Conservation (phyloP, 2,329 filamentous ascomycete genomes). For the Lecanicillium sp. region DNA sequence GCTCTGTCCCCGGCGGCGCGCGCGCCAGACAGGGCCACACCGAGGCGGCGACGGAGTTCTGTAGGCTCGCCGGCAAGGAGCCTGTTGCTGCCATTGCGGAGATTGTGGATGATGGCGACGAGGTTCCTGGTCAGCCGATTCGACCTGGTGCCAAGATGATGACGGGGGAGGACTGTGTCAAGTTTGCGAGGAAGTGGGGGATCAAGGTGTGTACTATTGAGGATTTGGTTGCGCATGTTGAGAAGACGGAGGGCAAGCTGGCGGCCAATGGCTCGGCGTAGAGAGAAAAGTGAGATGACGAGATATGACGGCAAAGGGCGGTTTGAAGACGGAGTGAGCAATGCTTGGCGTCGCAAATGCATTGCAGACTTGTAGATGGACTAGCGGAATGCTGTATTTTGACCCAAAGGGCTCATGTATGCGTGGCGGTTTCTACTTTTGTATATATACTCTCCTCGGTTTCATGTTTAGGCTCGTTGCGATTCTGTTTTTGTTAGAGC, state of each 20-base stretch:
- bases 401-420: no score
- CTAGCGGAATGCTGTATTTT: no score
- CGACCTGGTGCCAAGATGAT: conserved; percentile 75
- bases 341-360: no score
- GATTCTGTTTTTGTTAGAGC: no score
- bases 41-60: conserved; percentile 88
- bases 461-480: no score
- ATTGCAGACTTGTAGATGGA: no score
- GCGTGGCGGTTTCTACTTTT: no score
- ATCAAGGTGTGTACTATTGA: conserved; percentile 94
- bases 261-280: conserved; percentile 31
- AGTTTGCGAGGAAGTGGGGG: conserved; percentile 81
- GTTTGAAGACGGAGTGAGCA: no score
- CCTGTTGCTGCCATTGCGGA: conserved; percentile 82
- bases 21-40: conserved; percentile 77
- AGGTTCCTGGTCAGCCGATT: conserved; percentile 59
- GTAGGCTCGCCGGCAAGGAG: conserved; percentile 69
- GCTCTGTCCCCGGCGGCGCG: conserved; percentile 72
- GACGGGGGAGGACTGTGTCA: conserved; percentile 77
- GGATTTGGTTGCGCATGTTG: conserved; percentile 72
- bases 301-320: no score
- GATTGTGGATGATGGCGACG: conserved; percentile 77
- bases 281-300: not conserved
- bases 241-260: conserved; percentile 62
- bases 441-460: no score